phyloP scores from a whole-genome alignment of 129 eudicot genomes.

The Kitagawia praeruptora region DNA sequence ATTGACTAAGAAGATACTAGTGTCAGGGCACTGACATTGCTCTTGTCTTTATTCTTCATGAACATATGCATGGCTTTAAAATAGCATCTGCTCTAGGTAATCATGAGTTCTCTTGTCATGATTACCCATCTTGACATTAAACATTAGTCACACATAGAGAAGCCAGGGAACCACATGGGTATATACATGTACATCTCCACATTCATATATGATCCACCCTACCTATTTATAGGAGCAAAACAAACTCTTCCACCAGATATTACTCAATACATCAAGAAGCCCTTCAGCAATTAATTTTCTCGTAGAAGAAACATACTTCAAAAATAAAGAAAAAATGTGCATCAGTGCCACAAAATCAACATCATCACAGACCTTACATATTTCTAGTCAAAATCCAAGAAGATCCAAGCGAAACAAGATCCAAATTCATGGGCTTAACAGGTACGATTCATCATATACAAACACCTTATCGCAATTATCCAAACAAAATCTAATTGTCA shows the following conservation, averaged over 20 bases:
- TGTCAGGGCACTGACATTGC: not conserved
- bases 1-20: not conserved
- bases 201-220: not conserved
- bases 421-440: constrained; percentile 39
- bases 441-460: constrained; percentile 17
- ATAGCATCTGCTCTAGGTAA: constrained; percentile 24
- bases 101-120: constrained; percentile 38
- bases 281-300: not conserved
- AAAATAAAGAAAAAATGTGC: constrained; percentile 21
- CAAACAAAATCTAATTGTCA: not conserved
- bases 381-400: constrained; percentile 19
- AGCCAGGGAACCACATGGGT: constrained; percentile 18
- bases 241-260: constrained; percentile 3
- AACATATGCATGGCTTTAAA: constrained; percentile 13
- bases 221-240: constrained; percentile 20
- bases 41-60: constrained; percentile 25
- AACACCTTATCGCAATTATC: not conserved
- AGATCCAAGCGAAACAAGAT: constrained; percentile 27
- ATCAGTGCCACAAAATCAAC: constrained; percentile 26
- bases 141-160: constrained; percentile 14
- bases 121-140: constrained; percentile 41
- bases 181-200: constrained; percentile 1
- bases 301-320: not conserved
- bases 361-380: constrained; percentile 20
- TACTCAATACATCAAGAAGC: not conserved